Percentiles rank a stretch among this genome's conserved stretches.
phyloP scores from a whole-genome alignment of 2,329 filamentous ascomycete species.

The Xylariaceae sp. region DNA sequence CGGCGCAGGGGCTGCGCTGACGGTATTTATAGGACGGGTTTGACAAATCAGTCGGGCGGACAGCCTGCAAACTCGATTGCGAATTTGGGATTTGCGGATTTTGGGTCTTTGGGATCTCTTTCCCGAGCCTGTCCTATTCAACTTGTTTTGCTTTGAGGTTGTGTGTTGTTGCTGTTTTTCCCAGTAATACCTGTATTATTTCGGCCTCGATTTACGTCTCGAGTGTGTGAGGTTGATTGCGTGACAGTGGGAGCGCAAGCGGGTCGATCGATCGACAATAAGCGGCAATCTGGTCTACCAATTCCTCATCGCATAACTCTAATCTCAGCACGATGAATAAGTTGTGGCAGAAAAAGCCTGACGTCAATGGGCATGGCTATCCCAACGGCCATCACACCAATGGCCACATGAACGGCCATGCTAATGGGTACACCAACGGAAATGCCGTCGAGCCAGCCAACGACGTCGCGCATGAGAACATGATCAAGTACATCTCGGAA shows the following conservation, averaged over 20 bases:
- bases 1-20: not conserved
- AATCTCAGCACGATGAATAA: not conserved
- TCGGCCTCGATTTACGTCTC: too few relatives aligned
- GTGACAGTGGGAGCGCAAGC: too few relatives aligned
- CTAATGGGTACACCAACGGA: not conserved
- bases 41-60: not conserved
- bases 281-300: too few relatives aligned
- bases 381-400: not conserved
- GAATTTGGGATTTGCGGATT: too few relatives aligned
- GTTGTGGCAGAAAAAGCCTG: not conserved
- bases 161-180: not conserved
- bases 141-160: not conserved
- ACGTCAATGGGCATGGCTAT: not conserved
- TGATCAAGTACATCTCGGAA: slow-evolving; percentile 21
- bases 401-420: not conserved
- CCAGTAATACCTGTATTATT: too few relatives aligned
- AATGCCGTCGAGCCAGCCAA: slow-evolving; percentile 5
- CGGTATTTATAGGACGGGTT: not conserved
- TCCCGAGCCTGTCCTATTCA: not conserved
- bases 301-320: not conserved
- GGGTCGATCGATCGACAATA: too few relatives aligned
- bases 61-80: too few relatives aligned
- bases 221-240: too few relatives aligned
- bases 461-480: slow-evolving; percentile 18
- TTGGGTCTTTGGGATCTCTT: not conserved